Evolutionary conservation across 2,329 filamentous ascomycete genomes (phyloP).

Genomic region (Grosmannia clavigera): DNA sequence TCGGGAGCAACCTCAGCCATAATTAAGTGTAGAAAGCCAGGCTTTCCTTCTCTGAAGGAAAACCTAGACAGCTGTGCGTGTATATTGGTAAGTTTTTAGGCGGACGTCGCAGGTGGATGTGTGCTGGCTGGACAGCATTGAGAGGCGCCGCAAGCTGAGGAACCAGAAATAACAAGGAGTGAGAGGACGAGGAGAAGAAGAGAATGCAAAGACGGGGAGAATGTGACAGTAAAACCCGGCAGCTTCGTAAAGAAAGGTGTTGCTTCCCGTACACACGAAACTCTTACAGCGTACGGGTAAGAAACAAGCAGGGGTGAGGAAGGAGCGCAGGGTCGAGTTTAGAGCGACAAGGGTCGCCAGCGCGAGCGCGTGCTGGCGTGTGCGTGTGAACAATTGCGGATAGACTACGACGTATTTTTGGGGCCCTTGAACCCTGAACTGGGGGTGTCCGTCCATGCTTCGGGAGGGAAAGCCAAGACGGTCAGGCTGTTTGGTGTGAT

Average conservation of each 20-base stretch:
- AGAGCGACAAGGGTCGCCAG: background rate
- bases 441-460: background rate
- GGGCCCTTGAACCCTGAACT: background rate
- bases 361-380: background rate
- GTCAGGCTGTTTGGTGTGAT: background rate
- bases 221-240: background rate
- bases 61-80: background rate
- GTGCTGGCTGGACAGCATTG: background rate
- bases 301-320: background rate
- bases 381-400: background rate
- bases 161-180: background rate
- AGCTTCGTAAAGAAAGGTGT: background rate
- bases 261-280: background rate
- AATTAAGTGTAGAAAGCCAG: background rate
- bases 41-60: background rate
- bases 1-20: background rate
- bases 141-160: background rate
- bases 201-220: background rate
- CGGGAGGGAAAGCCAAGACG: background rate
- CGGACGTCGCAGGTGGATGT: background rate
- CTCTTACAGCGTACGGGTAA: background rate
- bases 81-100: background rate
- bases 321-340: background rate
- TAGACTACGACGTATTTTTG: background rate
- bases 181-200: background rate